Conservation (phyloP, 768 basidiomycete genomes). For the Phylloporus rhodoxanthus region DNA sequence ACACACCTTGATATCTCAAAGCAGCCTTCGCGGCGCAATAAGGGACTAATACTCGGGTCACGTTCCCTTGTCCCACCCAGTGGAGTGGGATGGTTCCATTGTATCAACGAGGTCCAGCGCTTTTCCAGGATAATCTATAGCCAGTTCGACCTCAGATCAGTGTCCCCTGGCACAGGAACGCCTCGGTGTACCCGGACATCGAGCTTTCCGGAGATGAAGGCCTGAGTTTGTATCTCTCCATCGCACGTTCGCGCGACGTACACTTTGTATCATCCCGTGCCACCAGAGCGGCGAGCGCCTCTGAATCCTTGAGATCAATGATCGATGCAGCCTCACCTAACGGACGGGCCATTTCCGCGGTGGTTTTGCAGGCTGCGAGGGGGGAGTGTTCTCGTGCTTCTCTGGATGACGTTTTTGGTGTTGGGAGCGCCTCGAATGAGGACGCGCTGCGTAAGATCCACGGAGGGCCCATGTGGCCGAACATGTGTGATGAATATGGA, state of each 20-base stretch:
- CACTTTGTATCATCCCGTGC: slow-evolving; percentile 5
- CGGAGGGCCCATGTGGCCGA: slow-evolving; percentile 4
- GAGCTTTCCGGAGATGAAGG: slow-evolving; percentile 25
- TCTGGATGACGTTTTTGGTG: slow-evolving; percentile 7
- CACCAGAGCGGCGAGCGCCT: slow-evolving; percentile 11
- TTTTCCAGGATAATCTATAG: slow-evolving; percentile 18
- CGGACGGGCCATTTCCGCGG: slow-evolving; percentile 22
- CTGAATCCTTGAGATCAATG: slow-evolving; percentile 14
- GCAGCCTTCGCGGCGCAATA: slow-evolving; percentile 9
- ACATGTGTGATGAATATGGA: neutral
- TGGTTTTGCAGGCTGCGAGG: slow-evolving; percentile 3
- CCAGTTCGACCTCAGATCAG: slow-evolving; percentile 19
- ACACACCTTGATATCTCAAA: slow-evolving; percentile 11
- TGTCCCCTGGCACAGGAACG: slow-evolving; percentile 20
- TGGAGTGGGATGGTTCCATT: slow-evolving; percentile 12
- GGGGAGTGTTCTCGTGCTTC: slow-evolving; percentile 8
- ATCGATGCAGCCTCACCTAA: slow-evolving; percentile 11
- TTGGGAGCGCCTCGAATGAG: slow-evolving; percentile 2
- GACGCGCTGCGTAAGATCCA: slow-evolving; percentile 4
- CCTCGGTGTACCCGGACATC: slow-evolving; percentile 25
- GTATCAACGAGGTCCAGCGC: slow-evolving; percentile 2
- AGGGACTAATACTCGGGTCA: slow-evolving; percentile 8
- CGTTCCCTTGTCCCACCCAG: slow-evolving; percentile 7
- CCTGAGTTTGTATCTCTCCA: slow-evolving; percentile 13
- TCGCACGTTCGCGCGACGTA: slow-evolving; percentile 25